These are phyloP conservation scores for Nepenthes alata DNA, from an alignment of 179 eudicot genomes.

Conservation along the genomic window DNA sequence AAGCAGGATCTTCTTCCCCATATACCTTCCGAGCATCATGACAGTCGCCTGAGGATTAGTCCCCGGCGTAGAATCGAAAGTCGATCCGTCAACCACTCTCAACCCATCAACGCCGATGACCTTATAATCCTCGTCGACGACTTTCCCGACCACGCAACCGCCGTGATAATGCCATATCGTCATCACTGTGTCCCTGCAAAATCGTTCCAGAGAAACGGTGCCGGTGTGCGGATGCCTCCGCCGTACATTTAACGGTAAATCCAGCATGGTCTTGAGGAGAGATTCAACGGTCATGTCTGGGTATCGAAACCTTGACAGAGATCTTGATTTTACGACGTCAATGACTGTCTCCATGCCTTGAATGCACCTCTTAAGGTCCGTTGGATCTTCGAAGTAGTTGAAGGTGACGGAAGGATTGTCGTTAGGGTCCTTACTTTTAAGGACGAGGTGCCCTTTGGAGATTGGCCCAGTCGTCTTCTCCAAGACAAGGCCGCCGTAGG, in stretches of 20 bases:
- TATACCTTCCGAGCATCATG: conserved; percentile 95
- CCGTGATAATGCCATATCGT: conserved; percentile 95
- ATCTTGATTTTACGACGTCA: conserved; percentile 33
- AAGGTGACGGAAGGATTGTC: conserved; percentile 65
- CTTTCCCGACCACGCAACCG: conserved; percentile 66
- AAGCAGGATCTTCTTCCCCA: conserved; percentile 49
- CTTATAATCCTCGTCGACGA: conserved; percentile 59
- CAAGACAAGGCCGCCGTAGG: conserved; percentile 36
- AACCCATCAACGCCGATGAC: conserved; percentile 51
- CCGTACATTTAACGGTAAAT: conserved; percentile 39
- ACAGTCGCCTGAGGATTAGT: conserved; percentile 91
- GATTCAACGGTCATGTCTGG: conserved; percentile 27
- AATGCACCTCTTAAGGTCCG: conserved; percentile 56
- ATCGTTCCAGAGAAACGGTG: conserved; percentile 41
- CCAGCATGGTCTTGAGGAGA: conserved; percentile 25
- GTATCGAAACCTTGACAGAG: conserved; percentile 38
- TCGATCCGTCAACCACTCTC: conserved; percentile 74
- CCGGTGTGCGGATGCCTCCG: conserved; percentile 26
- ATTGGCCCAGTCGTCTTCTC: conserved; percentile 51
- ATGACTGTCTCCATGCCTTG: conserved; percentile 48
- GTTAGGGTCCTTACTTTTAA: conserved; percentile 28
- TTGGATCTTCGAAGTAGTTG: conserved; percentile 64
- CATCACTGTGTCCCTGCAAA: conserved; percentile 66
- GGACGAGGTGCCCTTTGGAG: conserved; percentile 47
- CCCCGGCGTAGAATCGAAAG: conserved; percentile 60